Base-by-base conservation (phyloP, 2,329 filamentous ascomycete genomes). In the Cercospora sp. region DNA sequence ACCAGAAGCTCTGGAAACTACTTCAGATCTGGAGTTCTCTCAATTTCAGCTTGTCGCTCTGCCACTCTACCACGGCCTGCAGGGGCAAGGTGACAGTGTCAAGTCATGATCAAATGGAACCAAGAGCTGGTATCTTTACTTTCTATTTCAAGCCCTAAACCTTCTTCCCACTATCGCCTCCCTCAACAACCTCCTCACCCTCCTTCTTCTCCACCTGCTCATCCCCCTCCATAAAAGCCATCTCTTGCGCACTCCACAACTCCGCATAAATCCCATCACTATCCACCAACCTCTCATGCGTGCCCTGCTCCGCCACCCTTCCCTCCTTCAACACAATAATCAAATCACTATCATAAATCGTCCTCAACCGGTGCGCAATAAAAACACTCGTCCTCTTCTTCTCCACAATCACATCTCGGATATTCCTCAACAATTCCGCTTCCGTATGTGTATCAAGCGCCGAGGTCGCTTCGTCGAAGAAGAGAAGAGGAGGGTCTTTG, bases 401-500 rank as follows among this genome's bases (percentile, higher is more conserved):
- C 76, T 97, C 94, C 73, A 90, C 91, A 64, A 98, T 83, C 63
- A 98, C 95, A 72, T 90, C 90, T 79, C 97, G 97, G 79, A 98
- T 97, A 77, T 97, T 97, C 69, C 90, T 86, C 83, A 98, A 89
- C 61, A 98, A 85, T 1, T 91, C 91, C 80, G 96, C 92, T 81
- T 97, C 94, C 0, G 94, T 97, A 76, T 97, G 92, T 0, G 94
- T 97, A 78, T 97, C 94, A 37, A 97, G 84, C 1, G 94, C 94
- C 59, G 91, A 94, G 0, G 94, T 97, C 74, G 94, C 94, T 83
- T 97, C 94, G 73, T 97, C 94, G 74, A 97, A 97, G 85, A 97
- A 97, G 0, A 97, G 82, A 30, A 97, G 81, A 1, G 93, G 92
- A 3, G 94, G 93, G 72, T 97, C 92, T 79, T 97, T 97, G 67